Evolutionary conservation across 2,329 filamentous ascomycete species (phyloP).

Genomic region (Ophiostoma ips): DNA sequence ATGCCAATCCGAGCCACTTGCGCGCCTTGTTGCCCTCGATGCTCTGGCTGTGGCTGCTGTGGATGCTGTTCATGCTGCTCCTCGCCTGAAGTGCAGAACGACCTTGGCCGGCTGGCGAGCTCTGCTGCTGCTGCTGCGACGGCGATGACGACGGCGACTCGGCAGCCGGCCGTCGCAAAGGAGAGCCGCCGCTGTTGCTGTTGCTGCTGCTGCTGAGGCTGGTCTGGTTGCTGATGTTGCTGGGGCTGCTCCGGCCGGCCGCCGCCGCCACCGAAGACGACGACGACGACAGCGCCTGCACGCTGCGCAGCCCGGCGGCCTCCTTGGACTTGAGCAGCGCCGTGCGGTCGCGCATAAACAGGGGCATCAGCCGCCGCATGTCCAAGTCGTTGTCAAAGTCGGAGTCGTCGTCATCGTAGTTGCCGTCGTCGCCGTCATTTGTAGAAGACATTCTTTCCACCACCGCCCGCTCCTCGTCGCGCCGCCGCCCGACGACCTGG

Average conservation of each 20-base stretch:
- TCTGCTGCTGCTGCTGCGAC: background rate
- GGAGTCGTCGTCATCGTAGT: constrained; percentile 16
- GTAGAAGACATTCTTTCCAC: no score
- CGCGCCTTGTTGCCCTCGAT: constrained; percentile 29
- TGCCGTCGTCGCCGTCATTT: background rate
- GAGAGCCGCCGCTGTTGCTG: background rate
- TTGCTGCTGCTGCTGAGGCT: background rate
- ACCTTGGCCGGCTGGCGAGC: background rate
- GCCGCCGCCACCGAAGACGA: no score
- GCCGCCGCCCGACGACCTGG: background rate
- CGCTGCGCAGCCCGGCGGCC: background rate
- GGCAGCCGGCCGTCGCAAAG: no score
- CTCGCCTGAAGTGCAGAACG: background rate
- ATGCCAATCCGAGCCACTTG: constrained; percentile 37
- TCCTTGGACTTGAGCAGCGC: constrained; percentile 12
- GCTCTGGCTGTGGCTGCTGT: constrained; percentile 11
- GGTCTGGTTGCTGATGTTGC: constrained; percentile 1
- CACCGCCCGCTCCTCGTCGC: background rate
- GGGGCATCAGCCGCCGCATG: constrained; percentile 35
- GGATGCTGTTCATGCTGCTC: constrained; percentile 2
- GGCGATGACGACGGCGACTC: background rate
- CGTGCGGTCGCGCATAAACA: constrained; percentile 22
- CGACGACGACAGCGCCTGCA: background rate
- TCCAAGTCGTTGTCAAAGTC: constrained; percentile 31
- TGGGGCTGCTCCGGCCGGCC: constrained; percentile 3